Conservation (phyloP, 2,329 filamentous ascomycete genomes). For the Graphium sp. region DNA sequence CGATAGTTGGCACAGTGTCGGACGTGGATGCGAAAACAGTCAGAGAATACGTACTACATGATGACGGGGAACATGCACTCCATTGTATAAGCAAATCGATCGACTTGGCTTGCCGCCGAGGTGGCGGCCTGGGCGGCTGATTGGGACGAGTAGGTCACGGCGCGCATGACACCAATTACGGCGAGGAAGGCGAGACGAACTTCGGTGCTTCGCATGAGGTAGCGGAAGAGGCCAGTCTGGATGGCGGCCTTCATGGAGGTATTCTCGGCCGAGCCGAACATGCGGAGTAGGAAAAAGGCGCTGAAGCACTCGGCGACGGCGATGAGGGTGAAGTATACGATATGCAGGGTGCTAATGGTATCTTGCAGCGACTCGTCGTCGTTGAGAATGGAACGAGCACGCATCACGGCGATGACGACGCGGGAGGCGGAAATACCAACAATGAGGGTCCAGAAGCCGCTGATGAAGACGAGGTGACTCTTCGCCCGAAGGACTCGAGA, state of each 20-base stretch:
- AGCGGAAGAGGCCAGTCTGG: conserved; percentile 15
- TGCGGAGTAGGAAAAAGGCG: conserved; percentile 19
- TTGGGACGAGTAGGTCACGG: conserved; percentile 22
- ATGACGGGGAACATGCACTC: conserved; percentile 23
- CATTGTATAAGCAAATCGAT: conserved; percentile 21
- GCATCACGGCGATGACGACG: conserved; percentile 15
- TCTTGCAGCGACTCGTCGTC: conserved; percentile 10
- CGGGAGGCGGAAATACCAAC: conserved; percentile 31
- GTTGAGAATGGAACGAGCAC: conserved; percentile 13
- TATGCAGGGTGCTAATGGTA: conserved; percentile 19
- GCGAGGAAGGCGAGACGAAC: conserved; percentile 19
- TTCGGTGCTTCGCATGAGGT: conserved; percentile 22
- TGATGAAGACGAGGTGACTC: conserved; percentile 24
- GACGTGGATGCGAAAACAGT: not conserved
- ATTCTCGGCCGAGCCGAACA: conserved; percentile 15
- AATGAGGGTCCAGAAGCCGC: conserved; percentile 40
- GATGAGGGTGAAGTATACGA: conserved; percentile 22
- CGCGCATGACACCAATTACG: conserved; percentile 18
- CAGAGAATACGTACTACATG: conserved; percentile 15
- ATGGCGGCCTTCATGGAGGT: conserved; percentile 13
- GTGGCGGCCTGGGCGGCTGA: conserved; percentile 17
- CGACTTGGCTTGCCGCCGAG: conserved; percentile 17
- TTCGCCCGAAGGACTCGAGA: conserved; percentile 27
- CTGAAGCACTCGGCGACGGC: conserved; percentile 21
- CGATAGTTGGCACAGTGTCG: too few relatives aligned